Evolutionary conservation across 2,329 filamentous ascomycete species (phyloP).

Genomic region (Cyclaneusma minus): DNA sequence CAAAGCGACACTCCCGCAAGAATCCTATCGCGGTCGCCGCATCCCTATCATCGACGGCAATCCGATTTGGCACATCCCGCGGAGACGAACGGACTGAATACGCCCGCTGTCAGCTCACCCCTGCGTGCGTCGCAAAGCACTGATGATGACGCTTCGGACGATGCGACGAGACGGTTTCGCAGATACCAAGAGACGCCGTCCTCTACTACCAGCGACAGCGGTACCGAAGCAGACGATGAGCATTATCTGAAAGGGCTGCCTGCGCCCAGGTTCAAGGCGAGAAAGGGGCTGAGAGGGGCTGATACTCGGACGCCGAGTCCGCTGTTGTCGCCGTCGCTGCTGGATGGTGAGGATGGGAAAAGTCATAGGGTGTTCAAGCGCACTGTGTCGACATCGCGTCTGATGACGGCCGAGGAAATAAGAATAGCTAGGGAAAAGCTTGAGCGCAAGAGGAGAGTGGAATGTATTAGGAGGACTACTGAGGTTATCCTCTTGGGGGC

Average conservation of each 20-base stretch:
- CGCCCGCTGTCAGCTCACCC: conserved; percentile 11
- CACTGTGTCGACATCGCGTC: conserved; percentile 1
- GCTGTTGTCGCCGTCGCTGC: conserved; percentile 29
- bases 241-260: conserved; percentile 75
- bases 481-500: conserved; percentile 35
- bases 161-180: conserved; percentile 6
- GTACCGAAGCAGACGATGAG: conserved; percentile 91
- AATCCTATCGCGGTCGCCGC: conserved; percentile 36
- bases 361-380: conserved; percentile 5
- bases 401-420: conserved; percentile 5
- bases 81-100: conserved; percentile 18
- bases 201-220: conserved; percentile 64
- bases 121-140: conserved; percentile 13
- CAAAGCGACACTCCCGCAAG: too few relatives aligned
- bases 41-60: conserved; percentile 49
- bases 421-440: conserved; percentile 18
- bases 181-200: conserved; percentile 11
- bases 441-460: conserved; percentile 27
- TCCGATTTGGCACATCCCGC: conserved; percentile 37
- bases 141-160: conserved; percentile 18
- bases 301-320: conserved; percentile 43
- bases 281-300: conserved; percentile 61
- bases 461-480: conserved; percentile 33
- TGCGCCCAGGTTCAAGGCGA: conserved; percentile 53
- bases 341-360: conserved; percentile 21